Base-by-base conservation (phyloP, 805 yeast genomes). In the Candida hispaniensis region DNA sequence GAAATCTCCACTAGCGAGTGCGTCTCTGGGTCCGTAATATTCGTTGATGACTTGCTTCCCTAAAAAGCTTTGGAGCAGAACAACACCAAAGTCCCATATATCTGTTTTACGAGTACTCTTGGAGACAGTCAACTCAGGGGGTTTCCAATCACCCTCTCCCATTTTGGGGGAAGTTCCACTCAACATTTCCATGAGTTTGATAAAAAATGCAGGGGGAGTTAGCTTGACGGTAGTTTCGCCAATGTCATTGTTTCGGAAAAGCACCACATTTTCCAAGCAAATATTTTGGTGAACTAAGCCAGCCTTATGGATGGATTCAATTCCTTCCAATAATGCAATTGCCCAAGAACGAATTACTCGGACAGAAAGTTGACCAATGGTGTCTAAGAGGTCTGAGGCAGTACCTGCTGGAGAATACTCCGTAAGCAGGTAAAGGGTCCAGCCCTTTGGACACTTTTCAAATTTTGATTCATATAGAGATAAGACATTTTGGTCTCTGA, bases 1-100 rank as follows among this genome's bases (percentile, higher is more conserved):
- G 47, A 69, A 49, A 1, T 60, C 59, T 6, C 56, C 54, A 2
- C 59, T 47, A 1, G 57, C 58, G 6, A 85, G 57, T 45, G 79
- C 78, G n/a, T 74, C 80, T 22, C 62, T 61, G 0, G 88, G 83
- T 1, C 73, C 69, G 4, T 66, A 58, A 47, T 63, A 78, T 14
- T 67, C 70, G 7, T 70, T 64, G 1, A 71, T 58, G 1, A 67
- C 60, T 29, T 71, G 74, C 2, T 63, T 58, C 0, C 93, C 88
- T 26, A 67, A 61, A 4, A 81, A 63, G 52, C 76, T 60, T 43
- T 79, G 73, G 11, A 75, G 64, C 45, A 88, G 76, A 5, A 79
- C 54, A 0, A 81, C 81, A 6, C 96, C 98, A 23, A 85, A 58
- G 49, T 80, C 80, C 97, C 97, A 91, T 7, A 91, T 78, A 59